Evolutionary conservation across 768 basidiomycete species (phyloP).

Genomic region (Roridomyces roridus): DNA sequence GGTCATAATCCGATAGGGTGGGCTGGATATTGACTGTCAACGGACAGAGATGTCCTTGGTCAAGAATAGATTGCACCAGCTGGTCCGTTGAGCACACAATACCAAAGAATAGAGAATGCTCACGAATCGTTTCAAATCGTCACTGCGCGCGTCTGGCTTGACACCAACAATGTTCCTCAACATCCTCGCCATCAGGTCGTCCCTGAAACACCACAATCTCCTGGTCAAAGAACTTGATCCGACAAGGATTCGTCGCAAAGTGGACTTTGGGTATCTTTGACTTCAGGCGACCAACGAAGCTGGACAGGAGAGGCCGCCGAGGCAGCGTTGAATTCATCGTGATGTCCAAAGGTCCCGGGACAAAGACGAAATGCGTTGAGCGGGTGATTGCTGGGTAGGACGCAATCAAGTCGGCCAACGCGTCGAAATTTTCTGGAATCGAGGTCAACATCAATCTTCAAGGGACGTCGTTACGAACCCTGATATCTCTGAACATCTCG

Average conservation of each 20-base stretch:
- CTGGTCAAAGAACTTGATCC: conserved; percentile 93
- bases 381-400: conserved; percentile 80
- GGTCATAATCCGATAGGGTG: conserved; percentile 88
- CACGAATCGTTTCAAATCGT: conserved; percentile 89
- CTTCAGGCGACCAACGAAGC: conserved; percentile 72
- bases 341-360: conserved; percentile 94
- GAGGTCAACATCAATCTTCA: background rate
- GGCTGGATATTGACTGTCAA: conserved; percentile 86
- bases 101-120: conserved; percentile 32
- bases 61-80: conserved; percentile 96
- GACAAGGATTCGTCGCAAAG: conserved; percentile 91
- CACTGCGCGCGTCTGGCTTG: conserved; percentile 78
- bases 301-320: conserved; percentile 78
- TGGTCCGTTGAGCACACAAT: conserved; percentile 34
- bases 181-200: conserved; percentile 94
- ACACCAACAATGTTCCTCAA: conserved; percentile 89
- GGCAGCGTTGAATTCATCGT: conserved; percentile 83
- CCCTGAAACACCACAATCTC: conserved; percentile 94
- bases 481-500: conserved; percentile 85
- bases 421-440: conserved; percentile 79
- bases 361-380: conserved; percentile 88
- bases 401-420: conserved; percentile 83
- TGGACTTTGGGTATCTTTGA: conserved; percentile 79
- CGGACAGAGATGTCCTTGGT: conserved; percentile 94
- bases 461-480: conserved; percentile 53